Evolutionary conservation across 176 grass and related monocot genomes (phyloP), one percentile per base, ranked within the genome.

Genomic region (Ensete ventricosum): DNA sequence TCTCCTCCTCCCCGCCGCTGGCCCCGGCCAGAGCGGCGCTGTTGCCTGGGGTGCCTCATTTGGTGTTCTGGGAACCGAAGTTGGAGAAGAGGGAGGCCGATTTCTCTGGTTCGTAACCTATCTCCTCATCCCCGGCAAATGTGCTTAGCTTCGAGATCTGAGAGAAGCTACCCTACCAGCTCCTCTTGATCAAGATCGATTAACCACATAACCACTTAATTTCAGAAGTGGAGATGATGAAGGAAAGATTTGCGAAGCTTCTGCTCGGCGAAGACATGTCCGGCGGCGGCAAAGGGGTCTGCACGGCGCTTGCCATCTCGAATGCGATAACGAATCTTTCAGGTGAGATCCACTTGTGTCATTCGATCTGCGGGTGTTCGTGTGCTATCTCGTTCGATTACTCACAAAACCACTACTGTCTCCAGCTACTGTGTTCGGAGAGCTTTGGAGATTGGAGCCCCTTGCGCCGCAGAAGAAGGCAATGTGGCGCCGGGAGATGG

Each of bases 241-340:
- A 98, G 80, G 95, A 98, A 84, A 86, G 90, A 29, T 98, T 98
- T 85, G 95, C 95, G 0, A 94, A 98, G 84, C 95, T 98, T 55
- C 95, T 98, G 19, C 88, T 98, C 19, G 95, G 95, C 24, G 95
- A 98, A 85, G 95, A 98, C 88, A 98, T 98, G 90, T 98, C 90
- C 57, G 95, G 95, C 63, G 90, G 95, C 66, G 88, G 95, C 81
- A 98, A 98, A 82, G 95, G 95, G 65, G 95, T 98, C 78, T 91
- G 95, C 90, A 98, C 90, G 54, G 95, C 90, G 64, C 95, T 98
- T 53, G 95, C 95, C 77, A 79, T 98, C 82, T 98, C 95, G 71
- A 98, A 98, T 76, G 90, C 95, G 58, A 89, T 98, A 80, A 94
- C 95, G 48, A 98, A 98, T 78, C 95, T 98, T 69, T 98, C 95